Percentiles rank a stretch among this genome's conserved stretches.
These are phyloP conservation scores for Coemansia sp. DNA, from an alignment of 192 early-diverging fungal genomes.

Conservation along the genomic window DNA sequence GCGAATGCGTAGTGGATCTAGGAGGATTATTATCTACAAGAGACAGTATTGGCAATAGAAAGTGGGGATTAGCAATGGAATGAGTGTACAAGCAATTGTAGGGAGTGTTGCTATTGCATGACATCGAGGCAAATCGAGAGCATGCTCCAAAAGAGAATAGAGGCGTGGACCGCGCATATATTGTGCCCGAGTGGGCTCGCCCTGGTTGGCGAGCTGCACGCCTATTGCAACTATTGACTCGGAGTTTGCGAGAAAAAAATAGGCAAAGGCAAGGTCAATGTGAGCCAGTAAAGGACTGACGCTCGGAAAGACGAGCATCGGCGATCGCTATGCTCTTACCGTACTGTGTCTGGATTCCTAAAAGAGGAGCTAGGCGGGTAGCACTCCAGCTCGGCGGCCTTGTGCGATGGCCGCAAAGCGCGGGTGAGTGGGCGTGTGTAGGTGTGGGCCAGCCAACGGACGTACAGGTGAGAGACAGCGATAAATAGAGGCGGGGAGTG, in stretches of 20 bases:
- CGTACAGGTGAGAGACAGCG: background rate
- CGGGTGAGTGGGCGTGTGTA: background rate
- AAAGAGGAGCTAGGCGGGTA: background rate
- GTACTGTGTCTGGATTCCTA: background rate
- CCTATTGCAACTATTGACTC: background rate
- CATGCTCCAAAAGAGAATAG: background rate
- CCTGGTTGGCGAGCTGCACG: background rate
- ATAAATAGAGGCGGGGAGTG: background rate
- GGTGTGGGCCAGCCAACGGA: slow-evolving; percentile 1
- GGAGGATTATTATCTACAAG: background rate
- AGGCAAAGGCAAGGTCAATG: background rate
- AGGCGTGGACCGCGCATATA: slow-evolving; percentile 1
- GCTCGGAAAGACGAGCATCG: background rate
- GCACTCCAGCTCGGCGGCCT: background rate
- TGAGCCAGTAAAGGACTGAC: background rate
- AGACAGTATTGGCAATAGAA: background rate
- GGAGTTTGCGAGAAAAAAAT: background rate
- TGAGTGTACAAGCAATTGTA: background rate
- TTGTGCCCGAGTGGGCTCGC: background rate
- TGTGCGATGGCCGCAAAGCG: background rate
- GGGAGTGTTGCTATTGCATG: background rate
- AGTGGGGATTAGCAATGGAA: background rate
- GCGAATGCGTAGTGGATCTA: background rate
- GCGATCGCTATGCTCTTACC: slow-evolving; percentile 3
- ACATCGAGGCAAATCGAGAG: background rate